Evolutionary conservation across 495 filamentous ascomycete species (phyloP).

Genomic region (Talaromyces proteolyticus): DNA sequence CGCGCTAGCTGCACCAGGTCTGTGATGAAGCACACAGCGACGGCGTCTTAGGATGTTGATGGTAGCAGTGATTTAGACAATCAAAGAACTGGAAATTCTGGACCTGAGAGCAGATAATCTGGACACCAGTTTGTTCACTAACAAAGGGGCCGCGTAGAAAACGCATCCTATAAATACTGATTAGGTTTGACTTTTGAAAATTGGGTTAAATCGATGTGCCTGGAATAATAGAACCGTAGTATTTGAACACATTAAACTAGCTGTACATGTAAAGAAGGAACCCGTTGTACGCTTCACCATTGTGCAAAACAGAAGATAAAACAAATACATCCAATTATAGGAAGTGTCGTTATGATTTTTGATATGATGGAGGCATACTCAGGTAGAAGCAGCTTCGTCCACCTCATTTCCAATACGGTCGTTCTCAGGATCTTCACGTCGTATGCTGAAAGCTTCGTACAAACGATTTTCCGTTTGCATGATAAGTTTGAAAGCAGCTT

Average conservation of each 20-base stretch:
- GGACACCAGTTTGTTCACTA: no score
- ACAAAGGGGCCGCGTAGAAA: no score
- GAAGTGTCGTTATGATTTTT: no score
- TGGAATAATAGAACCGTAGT: neutral
- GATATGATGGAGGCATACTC: no score
- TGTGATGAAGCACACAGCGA: no score
- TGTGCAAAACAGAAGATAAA: neutral
- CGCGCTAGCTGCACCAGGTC: no score
- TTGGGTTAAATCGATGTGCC: neutral
- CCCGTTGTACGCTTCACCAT: neutral
- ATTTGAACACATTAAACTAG: constrained; percentile 1
- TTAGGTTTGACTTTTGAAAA: neutral
- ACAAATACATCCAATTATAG: no score
- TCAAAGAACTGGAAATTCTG: no score
- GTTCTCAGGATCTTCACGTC: constrained; percentile 1
- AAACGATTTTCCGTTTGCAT: constrained; percentile 46
- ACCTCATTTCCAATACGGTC: constrained; percentile 16
- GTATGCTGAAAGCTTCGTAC: neutral
- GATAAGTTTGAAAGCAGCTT: constrained; percentile 55
- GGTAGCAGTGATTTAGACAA: no score
- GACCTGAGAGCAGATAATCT: no score
- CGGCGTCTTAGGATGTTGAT: no score
- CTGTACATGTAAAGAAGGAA: neutral
- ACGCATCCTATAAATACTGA: no score
- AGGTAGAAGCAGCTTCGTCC: constrained; percentile 9